Percentiles rank a stretch among this genome's conserved stretches.
phyloP scores from a whole-genome alignment of 192 early-diverging fungal species.

The Dissophora ornata region DNA sequence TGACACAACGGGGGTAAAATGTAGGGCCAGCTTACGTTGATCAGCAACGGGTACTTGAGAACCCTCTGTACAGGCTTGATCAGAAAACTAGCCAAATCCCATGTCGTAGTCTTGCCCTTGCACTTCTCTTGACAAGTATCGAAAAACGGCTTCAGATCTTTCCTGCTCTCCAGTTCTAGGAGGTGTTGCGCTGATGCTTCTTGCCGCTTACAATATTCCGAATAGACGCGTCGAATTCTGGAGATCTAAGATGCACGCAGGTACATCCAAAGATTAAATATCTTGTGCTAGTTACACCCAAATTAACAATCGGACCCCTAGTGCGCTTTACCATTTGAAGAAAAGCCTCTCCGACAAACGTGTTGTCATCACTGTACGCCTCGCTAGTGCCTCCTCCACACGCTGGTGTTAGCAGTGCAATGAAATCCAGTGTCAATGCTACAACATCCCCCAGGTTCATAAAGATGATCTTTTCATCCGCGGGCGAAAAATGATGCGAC shows the following conservation, averaged over 20 bases:
- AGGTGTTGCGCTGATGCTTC: conserved; percentile 72
- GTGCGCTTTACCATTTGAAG: conserved; percentile 55
- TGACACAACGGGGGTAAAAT: too few species aligned
- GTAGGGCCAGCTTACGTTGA: conserved; percentile 66
- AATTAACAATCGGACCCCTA: too few species aligned
- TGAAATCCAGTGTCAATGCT: conserved; percentile 69
- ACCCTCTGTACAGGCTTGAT: conserved; percentile 98
- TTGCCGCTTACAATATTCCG: conserved; percentile 82
- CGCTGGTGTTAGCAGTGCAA: conserved; percentile 72
- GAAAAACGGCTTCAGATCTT: conserved; percentile 33
- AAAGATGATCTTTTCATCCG: conserved; percentile 80
- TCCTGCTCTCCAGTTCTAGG: conserved; percentile 67
- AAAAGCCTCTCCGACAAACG: conserved; percentile 66
- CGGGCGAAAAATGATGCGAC: conserved; percentile 58
- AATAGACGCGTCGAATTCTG: conserved; percentile 65
- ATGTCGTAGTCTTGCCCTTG: conserved; percentile 81
- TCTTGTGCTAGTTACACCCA: too few species aligned
- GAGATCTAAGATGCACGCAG: conserved; percentile 36
- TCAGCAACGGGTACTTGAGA: conserved; percentile 94
- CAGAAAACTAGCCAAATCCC: conserved; percentile 91
- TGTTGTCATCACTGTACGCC: conserved; percentile 37
- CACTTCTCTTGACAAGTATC: conserved; percentile 72
- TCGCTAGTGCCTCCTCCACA: conserved; percentile 46
- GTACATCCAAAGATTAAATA: too few species aligned
- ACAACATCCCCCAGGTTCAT: conserved; percentile 83